Base-by-base conservation (phyloP, 306 rosid genomes). In the peach (Prunus persica) region DNA sequence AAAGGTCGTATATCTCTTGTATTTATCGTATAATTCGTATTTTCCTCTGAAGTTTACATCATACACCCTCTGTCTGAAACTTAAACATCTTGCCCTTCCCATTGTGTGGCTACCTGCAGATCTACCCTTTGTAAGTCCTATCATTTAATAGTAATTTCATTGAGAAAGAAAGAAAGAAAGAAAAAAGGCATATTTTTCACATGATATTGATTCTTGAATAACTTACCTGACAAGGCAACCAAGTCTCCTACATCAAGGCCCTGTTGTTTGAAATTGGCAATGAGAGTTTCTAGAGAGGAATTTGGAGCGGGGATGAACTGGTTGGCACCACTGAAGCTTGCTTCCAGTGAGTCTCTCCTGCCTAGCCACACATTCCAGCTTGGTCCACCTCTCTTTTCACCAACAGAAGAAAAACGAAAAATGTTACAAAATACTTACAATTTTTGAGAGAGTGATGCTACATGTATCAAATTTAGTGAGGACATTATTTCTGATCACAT, bases 91-190 rank as follows among this genome's bases (percentile, higher is more conserved):
- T 73, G 97, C 96, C 80, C 85, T 86, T 78, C 98, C 98, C 24
- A 94, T 84, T 41, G 98, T 92, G 81, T 94, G 98, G 79, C 98
- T 86, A 43, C 97, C 98, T 91, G 80, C 30, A 47, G 24, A 69
- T 25, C 10, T 20, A 27, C 18, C 56, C 57, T 67, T 22, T 7
- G 25, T 24, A 62, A 67, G 73, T 51, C 66, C 32, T 54, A 34
- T 67, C 56, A 46, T 22, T 25, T 22, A 28, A 46, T 8, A 24
- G 18, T 65, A 11, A 47, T 20, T 11, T 22, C 49, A 52, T 64
- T 28, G 9, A 51, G 22, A 49, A 49, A 47, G 52, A 47, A 34
- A 34, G 38, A 34, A 34, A 34, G 41, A 38, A 38, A 38, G 43
- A 38, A 38, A 38, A 38, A 38, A 38, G 43, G 9, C 43, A 38